Conservation (phyloP, 2,329 filamentous ascomycete genomes). For the Aspergillus sp. region DNA sequence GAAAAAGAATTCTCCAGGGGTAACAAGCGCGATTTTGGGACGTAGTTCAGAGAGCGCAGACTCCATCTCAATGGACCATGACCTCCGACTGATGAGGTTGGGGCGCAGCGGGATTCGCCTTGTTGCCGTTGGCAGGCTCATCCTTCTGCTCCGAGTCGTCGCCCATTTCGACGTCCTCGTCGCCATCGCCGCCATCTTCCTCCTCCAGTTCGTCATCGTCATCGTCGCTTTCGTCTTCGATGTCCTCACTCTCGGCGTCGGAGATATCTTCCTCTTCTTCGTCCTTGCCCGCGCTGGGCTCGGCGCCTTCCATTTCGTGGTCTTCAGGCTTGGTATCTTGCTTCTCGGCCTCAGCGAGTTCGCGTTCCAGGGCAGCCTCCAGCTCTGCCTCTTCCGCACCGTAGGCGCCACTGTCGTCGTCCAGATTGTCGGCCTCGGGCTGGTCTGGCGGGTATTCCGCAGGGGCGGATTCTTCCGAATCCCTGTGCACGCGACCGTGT, state of each 20-base stretch:
- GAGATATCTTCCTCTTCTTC: constrained; percentile 67
- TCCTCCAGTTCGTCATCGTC: constrained; percentile 68
- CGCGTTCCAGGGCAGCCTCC: constrained; percentile 60
- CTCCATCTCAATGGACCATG: constrained; percentile 44
- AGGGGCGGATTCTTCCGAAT: constrained; percentile 94
- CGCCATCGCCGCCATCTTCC: constrained; percentile 59
- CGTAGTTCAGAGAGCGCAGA: neutral
- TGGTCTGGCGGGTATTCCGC: constrained; percentile 97
- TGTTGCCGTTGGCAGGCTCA: constrained; percentile 19
- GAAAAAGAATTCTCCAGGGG: constrained; percentile 3
- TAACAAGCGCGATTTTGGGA: neutral
- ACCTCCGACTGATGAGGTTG: constrained; percentile 40
- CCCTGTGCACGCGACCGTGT: constrained; percentile 57
- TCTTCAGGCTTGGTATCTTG: constrained; percentile 54
- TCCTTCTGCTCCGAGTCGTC: constrained; percentile 49
- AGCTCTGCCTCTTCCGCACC: constrained; percentile 85
- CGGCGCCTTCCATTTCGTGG: constrained; percentile 72
- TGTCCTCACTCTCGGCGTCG: constrained; percentile 74
- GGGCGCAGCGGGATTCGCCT: constrained; percentile 25
- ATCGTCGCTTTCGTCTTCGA: constrained; percentile 73
- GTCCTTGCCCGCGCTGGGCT: constrained; percentile 49
- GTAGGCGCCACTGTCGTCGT: constrained; percentile 81
- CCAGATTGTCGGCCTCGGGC: constrained; percentile 83
- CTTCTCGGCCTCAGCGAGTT: constrained; percentile 49
- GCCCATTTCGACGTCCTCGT: constrained; percentile 59